phyloP scores from a whole-genome alignment of 2,329 filamentous ascomycete species.

The Aspergillaceae sp. region DNA sequence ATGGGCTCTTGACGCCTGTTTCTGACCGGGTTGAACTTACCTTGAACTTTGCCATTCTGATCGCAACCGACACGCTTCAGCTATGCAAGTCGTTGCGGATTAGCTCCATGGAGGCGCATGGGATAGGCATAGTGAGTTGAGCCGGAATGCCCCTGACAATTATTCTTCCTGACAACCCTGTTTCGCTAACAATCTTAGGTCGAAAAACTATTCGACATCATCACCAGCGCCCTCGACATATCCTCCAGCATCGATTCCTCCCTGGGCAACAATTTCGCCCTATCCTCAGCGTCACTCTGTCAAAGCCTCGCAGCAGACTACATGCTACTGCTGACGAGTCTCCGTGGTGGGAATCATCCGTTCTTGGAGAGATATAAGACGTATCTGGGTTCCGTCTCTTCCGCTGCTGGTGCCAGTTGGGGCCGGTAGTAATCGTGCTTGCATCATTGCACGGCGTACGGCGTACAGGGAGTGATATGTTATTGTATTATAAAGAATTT shows the following conservation, averaged over 20 bases:
- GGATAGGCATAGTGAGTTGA: conserved; percentile 29
- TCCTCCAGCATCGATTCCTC: conserved; percentile 19
- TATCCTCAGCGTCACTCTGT: conserved; percentile 4
- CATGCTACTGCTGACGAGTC: conserved; percentile 23
- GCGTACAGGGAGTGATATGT: no score
- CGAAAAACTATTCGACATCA: conserved; percentile 35
- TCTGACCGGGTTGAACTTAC: conserved; percentile 31
- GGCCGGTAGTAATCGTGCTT: conserved; percentile 7
- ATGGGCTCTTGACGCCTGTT: conserved; percentile 27
- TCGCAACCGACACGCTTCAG: conserved; percentile 28
- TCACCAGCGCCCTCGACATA: conserved; percentile 22
- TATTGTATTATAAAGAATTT: no score
- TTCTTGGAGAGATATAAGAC: conserved; percentile 25
- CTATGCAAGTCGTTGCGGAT: conserved; percentile 25
- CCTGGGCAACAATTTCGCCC: conserved; percentile 8
- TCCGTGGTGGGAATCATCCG: conserved; percentile 30
- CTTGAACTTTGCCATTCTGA: conserved; percentile 28
- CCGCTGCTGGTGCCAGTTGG: conserved; percentile 11
- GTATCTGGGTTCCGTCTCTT: conserved; percentile 16
- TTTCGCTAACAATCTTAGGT: conserved; percentile 14
- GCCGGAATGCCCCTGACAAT: no score
- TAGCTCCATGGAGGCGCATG: conserved; percentile 37
- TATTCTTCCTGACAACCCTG: neutral
- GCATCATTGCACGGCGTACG: no score
- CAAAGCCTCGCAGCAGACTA: conserved; percentile 23